Evolutionary conservation across 202 grass and related monocot species (phyloP).

Genomic region (Saccharum hybrid): DNA sequence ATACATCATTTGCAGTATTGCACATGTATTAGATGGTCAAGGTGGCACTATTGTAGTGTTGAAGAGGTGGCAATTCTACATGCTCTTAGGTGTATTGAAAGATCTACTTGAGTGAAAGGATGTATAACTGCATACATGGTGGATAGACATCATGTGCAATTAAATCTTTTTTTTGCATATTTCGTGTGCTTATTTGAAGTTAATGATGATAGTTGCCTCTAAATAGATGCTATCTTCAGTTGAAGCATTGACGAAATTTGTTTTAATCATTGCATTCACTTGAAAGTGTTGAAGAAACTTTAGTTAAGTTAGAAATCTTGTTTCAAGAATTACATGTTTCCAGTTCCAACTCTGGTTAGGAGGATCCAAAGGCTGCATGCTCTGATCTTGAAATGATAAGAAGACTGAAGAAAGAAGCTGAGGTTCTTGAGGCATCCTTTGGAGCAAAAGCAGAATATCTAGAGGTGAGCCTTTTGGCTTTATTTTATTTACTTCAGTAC

Average conservation of each 20-base stretch:
- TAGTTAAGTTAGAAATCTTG: constrained; percentile 88
- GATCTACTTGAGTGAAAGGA: no score
- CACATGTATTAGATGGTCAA: no score
- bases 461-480: constrained; percentile 54
- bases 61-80: no score
- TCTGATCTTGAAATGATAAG: constrained; percentile 94
- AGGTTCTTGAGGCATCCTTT: constrained; percentile 96
- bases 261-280: constrained; percentile 74
- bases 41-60: no score
- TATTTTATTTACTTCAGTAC: constrained; percentile 8
- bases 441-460: constrained; percentile 79
- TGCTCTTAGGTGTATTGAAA: no score
- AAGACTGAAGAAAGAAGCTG: constrained; percentile 92
- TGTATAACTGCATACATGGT: no score
- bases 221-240: constrained; percentile 21
- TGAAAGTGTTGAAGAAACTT: constrained; percentile 89
- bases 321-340: constrained; percentile 89
- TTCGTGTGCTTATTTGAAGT: no score
- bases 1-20: no score
- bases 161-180: no score
- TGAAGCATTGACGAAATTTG: constrained; percentile 29
- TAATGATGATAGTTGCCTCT: neutral
- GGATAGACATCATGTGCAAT: no score
- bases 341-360: constrained; percentile 79
- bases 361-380: constrained; percentile 79